Conservation (phyloP, 805 yeast species). For the Candida pseudofarinosa region DNA sequence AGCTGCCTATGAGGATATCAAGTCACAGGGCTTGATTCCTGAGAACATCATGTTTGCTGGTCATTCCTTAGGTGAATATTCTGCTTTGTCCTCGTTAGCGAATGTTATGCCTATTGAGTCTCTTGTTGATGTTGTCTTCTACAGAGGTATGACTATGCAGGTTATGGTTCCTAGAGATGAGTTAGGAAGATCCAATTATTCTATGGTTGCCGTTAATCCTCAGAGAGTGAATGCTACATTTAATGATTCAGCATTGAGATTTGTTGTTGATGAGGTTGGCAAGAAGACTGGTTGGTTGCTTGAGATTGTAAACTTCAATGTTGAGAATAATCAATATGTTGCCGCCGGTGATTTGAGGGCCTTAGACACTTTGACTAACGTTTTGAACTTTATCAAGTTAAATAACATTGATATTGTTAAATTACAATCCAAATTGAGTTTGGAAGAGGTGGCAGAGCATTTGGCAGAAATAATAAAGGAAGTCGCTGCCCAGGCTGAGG, state of each 20-base stretch:
- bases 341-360: slow-evolving; percentile 98
- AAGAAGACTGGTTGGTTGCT: slow-evolving; percentile 86
- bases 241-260: slow-evolving; percentile 88
- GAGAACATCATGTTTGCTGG: slow-evolving; percentile 95
- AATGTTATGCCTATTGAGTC: slow-evolving; percentile 99
- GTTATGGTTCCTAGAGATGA: slow-evolving; percentile 99
- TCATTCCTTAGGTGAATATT: slow-evolving; percentile 98
- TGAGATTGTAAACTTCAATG: slow-evolving; percentile 97
- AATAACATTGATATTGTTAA: slow-evolving; percentile 92
- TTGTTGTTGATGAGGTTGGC: slow-evolving; percentile 86
- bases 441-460: slow-evolving; percentile 87
- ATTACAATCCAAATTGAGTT: slow-evolving; percentile 72
- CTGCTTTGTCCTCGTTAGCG: slow-evolving; percentile 94
- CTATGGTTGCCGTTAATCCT: slow-evolving; percentile 99
- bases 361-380: slow-evolving; percentile 88
- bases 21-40: slow-evolving; percentile 91
- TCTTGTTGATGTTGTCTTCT: slow-evolving; percentile 94
- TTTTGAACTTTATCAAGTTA: slow-evolving; percentile 85
- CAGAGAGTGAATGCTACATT: slow-evolving; percentile 85
- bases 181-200: slow-evolving; percentile 93
- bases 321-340: slow-evolving; percentile 97
- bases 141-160: slow-evolving; percentile 99
- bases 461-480: slow-evolving; percentile 84
- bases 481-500: slow-evolving; percentile 73
- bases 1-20: slow-evolving; percentile 97